A percentile compares a stretch with the other conserved stretches of the same genome.
Conservation (phyloP, 2,329 filamentous ascomycete species). For the Phaeophleospora eucalypticola region DNA sequence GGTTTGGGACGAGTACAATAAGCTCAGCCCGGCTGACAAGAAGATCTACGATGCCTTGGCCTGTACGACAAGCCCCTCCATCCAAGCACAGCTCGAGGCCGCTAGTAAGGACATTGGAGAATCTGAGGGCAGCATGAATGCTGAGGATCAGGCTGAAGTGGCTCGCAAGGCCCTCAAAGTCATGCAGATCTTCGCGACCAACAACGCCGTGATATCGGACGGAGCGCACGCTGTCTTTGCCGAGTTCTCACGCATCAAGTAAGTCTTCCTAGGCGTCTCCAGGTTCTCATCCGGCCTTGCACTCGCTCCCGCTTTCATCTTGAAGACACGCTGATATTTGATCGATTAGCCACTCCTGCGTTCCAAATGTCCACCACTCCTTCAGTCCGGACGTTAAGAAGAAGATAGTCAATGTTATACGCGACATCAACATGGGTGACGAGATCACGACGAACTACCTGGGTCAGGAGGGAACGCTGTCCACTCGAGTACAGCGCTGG, state of each 20-base stretch:
- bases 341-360: constrained; percentile 29
- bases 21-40: constrained; percentile 15
- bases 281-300: too few relatives aligned
- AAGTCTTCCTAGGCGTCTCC: too few relatives aligned
- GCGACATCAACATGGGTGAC: constrained; percentile 29
- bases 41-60: constrained; percentile 14
- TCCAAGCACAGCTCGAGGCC: too few relatives aligned
- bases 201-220: not conserved
- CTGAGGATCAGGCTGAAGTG: not conserved
- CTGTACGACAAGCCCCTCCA: too few relatives aligned
- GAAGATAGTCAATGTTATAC: constrained; percentile 26
- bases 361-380: constrained; percentile 23
- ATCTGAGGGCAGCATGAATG: not conserved
- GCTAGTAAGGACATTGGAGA: too few relatives aligned
- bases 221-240: constrained; percentile 16
- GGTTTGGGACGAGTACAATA: constrained; percentile 19
- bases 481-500: constrained; percentile 14
- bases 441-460: constrained; percentile 26
- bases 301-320: too few relatives aligned
- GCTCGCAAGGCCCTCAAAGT: not conserved
- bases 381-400: constrained; percentile 15
- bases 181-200: not conserved
- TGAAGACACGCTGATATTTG: too few relatives aligned
- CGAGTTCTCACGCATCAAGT: constrained; percentile 17
- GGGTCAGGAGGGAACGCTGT: constrained; percentile 7